Conservation (phyloP, 2,329 filamentous ascomycete species). For the Akanthomyces muscarius region DNA sequence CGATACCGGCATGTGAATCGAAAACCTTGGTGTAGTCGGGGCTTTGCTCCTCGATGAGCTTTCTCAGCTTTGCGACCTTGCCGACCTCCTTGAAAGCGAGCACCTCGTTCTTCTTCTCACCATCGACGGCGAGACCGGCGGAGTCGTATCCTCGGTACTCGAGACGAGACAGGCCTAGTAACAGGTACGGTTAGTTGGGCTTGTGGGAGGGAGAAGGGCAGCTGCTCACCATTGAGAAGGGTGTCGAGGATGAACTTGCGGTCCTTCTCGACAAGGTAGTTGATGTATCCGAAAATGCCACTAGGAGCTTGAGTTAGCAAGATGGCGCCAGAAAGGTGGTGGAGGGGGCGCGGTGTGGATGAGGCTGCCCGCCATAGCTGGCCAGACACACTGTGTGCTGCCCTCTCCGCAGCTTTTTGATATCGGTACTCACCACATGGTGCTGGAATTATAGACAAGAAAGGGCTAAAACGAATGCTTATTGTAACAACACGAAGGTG, state of each 20-base stretch:
- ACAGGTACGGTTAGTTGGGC: conserved; percentile 28
- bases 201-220: conserved; percentile 6
- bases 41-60: conserved; percentile 80
- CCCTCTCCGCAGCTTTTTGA: neutral
- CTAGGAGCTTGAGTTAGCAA: conserved; percentile 42
- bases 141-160: conserved; percentile 99
- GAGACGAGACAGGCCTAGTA: conserved; percentile 79
- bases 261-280: conserved; percentile 99
- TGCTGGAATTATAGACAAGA: neutral
- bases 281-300: conserved; percentile 98
- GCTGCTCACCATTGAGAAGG: conserved; percentile 75
- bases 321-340: neutral
- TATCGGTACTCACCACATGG: conserved; percentile 10
- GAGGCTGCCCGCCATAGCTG: neutral
- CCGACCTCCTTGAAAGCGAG: conserved; percentile 98
- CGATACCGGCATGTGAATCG: conserved; percentile 96
- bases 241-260: conserved; percentile 94
- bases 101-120: conserved; percentile 98
- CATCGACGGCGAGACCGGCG: conserved; percentile 90
- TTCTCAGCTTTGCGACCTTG: conserved; percentile 95
- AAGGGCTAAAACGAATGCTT: neutral
- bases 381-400: neutral
- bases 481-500: neutral
- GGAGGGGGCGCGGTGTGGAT: neutral
- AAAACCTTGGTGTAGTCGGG: conserved; percentile 89